Evolutionary conservation across 371 early-diverging fungal species (phyloP), one percentile per base, ranked within the genome.

Genomic region (Conidiobolus incongruus): DNA sequence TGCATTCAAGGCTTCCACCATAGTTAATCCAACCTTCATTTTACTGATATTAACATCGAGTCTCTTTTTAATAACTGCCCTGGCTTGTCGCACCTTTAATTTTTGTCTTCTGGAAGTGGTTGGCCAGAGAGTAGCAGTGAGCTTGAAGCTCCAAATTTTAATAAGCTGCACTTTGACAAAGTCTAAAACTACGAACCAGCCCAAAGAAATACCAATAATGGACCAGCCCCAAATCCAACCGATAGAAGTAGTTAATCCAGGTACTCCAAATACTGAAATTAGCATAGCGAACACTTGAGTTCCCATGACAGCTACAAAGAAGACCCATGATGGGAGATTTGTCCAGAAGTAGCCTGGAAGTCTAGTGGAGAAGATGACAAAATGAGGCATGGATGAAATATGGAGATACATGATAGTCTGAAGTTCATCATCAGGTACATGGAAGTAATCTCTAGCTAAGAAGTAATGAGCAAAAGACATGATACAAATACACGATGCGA

Each of bases 351-450:
- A 80, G 15, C 75, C 72, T 12, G 77, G 65, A 13, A 89, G 58
- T 48, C 92, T 75, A 7, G 92, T 92, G 15, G 88, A 85, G 58
- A 92, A 92, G 56, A 92, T 92, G 26, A 86, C 82, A 65, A 92
- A 92, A 62, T 92, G 90, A 37, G 92, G 92, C 42, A 77, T 77
- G 6, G 76, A 81, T 8, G 82, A 81, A 46, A 85, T 75, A 52
- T 85, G 75, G 37, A 84, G 68, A 62, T 84, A 84, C 68, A 84
- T 81, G 62, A 84, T 68, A 38, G 78, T 65, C 51, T 77, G 59
- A 46, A 77, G 54, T 43, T 58, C 48, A 35, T 60, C 48, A 6
- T 42, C 34, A n/a, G n/a, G n/a, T n/a, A n/a, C n/a, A n/a, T 42
- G 21, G 39, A 59, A 59, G 42, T 7, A 53, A 44, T 63, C 51